These are phyloP conservation scores for Paecilomyces formosus DNA, from an alignment of 2,329 filamentous ascomycete genomes.

Conservation along the genomic window DNA sequence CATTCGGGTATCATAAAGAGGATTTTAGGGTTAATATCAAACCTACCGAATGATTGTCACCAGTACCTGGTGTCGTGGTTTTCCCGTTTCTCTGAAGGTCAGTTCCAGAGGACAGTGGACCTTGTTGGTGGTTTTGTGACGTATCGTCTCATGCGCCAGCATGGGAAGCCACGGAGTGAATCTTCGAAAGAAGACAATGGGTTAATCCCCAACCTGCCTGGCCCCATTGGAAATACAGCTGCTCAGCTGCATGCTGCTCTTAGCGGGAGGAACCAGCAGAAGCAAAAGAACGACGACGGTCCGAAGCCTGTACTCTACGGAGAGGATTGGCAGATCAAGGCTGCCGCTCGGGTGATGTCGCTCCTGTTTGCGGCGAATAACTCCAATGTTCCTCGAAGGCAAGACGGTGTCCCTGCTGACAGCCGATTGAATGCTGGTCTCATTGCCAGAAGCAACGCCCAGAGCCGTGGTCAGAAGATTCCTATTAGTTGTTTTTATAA, in stretches of 20 bases:
- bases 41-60: slow-evolving; percentile 68
- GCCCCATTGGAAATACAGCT: slow-evolving; percentile 44
- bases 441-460: slow-evolving; percentile 35
- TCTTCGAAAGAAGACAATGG: slow-evolving; percentile 51
- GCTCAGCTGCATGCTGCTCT: slow-evolving; percentile 74
- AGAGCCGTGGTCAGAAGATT: slow-evolving; percentile 57
- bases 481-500: slow-evolving; percentile 84
- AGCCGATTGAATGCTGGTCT: slow-evolving; percentile 30
- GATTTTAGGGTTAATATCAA: slow-evolving; percentile 70
- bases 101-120: slow-evolving; percentile 69
- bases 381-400: slow-evolving; percentile 32
- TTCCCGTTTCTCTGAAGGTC: slow-evolving; percentile 57
- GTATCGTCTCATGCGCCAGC: slow-evolving; percentile 66
- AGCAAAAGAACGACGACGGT: slow-evolving; percentile 48
- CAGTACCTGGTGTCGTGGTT: slow-evolving; percentile 73
- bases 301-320: slow-evolving; percentile 54
- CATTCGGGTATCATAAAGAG: slow-evolving; percentile 82
- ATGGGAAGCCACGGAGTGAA: slow-evolving; percentile 56
- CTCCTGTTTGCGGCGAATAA: slow-evolving; percentile 79
- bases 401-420: slow-evolving; percentile 21
- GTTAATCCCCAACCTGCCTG: slow-evolving; percentile 64
- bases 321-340: slow-evolving; percentile 86
- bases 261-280: slow-evolving; percentile 40
- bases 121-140: slow-evolving; percentile 71
- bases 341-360: slow-evolving; percentile 70